Percentiles rank a stretch among this genome's conserved stretches.
These are phyloP conservation scores for Leishmania guyanensis DNA, from an alignment of 208 protist species.

Conservation along the genomic window DNA sequence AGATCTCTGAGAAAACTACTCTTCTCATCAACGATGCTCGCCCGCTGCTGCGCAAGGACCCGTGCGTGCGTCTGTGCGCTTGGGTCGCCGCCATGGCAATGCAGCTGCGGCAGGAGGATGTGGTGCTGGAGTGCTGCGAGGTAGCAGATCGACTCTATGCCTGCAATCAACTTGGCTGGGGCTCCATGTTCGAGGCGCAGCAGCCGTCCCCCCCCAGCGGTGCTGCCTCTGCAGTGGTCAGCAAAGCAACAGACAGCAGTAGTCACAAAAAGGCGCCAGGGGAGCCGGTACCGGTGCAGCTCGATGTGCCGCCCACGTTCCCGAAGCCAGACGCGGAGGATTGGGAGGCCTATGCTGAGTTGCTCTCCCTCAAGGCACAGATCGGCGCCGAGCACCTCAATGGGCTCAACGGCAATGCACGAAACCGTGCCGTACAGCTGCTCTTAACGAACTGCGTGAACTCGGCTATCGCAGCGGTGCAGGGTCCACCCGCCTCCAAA, in stretches of 20 bases:
- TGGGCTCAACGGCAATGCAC: conserved; percentile 35
- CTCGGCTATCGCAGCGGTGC: conserved; percentile 68
- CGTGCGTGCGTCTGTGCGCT: conserved; percentile 80
- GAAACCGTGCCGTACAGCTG: conserved; percentile 36
- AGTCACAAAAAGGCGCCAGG: conserved; percentile 15
- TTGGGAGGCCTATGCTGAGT: conserved; percentile 49
- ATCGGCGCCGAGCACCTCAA: conserved; percentile 33
- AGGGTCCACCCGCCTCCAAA: conserved; percentile 31
- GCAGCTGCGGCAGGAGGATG: conserved; percentile 58
- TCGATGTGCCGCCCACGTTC: neutral
- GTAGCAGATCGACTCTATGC: conserved; percentile 74
- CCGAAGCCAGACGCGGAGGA: conserved; percentile 36
- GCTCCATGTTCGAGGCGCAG: conserved; percentile 34
- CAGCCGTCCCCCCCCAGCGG: neutral
- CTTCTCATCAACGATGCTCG: conserved; percentile 58
- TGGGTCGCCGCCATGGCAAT: conserved; percentile 56
- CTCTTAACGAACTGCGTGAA: conserved; percentile 58
- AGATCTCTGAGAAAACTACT: conserved; percentile 37
- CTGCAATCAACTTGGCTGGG: conserved; percentile 74
- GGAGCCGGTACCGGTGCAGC: conserved; percentile 9
- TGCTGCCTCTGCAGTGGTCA: conserved; percentile 9
- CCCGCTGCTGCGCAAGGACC: conserved; percentile 57
- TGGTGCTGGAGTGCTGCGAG: conserved; percentile 71
- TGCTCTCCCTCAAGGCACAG: conserved; percentile 63
- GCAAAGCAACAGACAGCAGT: neutral